Evolutionary conservation across 768 basidiomycete species (phyloP), one percentile per base, ranked within the genome.

Genomic region (Suillus weaverae): DNA sequence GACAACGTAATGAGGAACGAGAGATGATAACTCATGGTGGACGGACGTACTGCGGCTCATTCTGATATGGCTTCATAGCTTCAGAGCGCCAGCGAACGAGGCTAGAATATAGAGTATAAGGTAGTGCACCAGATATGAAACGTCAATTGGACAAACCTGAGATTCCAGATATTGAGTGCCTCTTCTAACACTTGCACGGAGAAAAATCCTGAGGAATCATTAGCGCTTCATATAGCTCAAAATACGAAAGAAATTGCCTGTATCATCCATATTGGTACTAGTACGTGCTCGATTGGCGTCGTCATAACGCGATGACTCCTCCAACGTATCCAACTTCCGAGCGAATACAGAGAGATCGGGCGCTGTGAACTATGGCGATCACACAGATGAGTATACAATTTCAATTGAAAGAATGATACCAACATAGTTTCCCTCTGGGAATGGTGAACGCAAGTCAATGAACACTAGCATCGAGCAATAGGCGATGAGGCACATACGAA

Each of bases 221-320:
- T 69, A 53, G 26, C 6, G 55, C 16, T 4, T 41, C 59, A 16
- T 26, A 3, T 18, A 30, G 16, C 14, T 11, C 9, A 4, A 56
- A 13, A 18, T 43, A 7, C 0, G 13, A 10, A 57, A 35, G 2
- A 10, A 62, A 70, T 39, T 66, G 87, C 94, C 95, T 33, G 93
- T 94, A 74, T 96, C 95, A 69, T 97, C 95, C 91, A 95, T 93
- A 72, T 97, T 97, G 65, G 84, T 81, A 77, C 90, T 89, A 48
- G 78, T 74, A 61, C 70, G 70, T 35, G 77, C 79, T 39, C 75
- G 69, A 73, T 81, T 81, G 54, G 74, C 79, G 57, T 82, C 80
- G 63, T 86, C 81, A 67, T 87, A 89, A 30, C 57, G 57, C 18
- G 57, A 59, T 62, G 81, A 80, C 63, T 79, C 79, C 72, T 94